Conservation (phyloP, 108 stramenopile genomes). For the Nannochloropsis gaditana region DNA sequence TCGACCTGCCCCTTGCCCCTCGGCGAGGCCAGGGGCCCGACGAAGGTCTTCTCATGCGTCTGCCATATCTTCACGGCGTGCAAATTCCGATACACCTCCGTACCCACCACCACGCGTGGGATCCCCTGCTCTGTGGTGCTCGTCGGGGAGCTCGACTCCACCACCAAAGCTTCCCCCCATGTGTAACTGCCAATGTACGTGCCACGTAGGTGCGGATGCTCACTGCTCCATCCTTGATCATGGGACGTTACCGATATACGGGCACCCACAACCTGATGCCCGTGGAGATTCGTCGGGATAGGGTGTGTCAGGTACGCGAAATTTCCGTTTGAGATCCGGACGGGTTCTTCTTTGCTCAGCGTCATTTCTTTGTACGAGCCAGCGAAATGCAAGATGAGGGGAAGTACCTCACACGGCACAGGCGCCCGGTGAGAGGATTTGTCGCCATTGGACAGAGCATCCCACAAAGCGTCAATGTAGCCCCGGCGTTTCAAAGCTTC, state of each 20-base stretch:
- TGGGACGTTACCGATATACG: constrained; percentile 6
- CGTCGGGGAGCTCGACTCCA: not conserved
- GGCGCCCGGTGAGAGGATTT: not conserved
- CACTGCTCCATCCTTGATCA: constrained; percentile 13
- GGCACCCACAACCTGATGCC: not conserved
- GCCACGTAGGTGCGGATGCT: not conserved
- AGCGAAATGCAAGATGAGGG: not conserved
- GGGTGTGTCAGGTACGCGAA: not conserved
- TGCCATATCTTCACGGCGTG: constrained; percentile 12
- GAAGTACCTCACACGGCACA: not conserved
- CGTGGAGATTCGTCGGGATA: not conserved
- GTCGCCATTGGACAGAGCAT: constrained; percentile 2
- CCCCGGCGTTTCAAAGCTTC: not conserved
- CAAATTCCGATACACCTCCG: not conserved
- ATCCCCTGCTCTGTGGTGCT: not conserved
- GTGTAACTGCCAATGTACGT: not conserved
- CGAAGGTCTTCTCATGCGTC: constrained; percentile 11
- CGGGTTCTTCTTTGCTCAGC: not conserved
- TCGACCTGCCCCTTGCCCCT: too few species aligned
- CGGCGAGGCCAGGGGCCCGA: not conserved
- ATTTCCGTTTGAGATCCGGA: not conserved
- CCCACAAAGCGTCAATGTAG: not conserved
- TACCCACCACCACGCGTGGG: not conserved
- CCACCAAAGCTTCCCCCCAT: constrained; percentile 11
- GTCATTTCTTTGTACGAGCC: constrained; percentile 1